Evolutionary conservation across 768 basidiomycete species (phyloP), one percentile per base, ranked within the genome.

Genomic region (Calocera viscosa): DNA sequence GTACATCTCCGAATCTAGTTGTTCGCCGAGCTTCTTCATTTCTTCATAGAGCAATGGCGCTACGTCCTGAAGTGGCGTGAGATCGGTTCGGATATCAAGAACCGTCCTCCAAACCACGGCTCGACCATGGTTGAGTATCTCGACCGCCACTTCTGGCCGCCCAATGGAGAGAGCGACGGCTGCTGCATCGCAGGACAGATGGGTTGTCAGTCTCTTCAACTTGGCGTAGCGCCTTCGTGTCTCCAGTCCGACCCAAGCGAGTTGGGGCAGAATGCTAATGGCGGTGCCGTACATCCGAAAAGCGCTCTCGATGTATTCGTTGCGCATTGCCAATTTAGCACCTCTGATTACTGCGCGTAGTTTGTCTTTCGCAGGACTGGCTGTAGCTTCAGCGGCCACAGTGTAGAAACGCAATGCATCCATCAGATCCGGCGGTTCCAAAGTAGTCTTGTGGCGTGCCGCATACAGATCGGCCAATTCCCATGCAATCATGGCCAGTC

Each of bases 41-140:
- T 35, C 65, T 1, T 38, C 17, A 11, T 69, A 69, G 17, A 70
- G 66, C 16, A 16, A 16, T 14, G 68, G 72, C 72, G 66, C 43
- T 17, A 17, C 24, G 11, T 64, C 47, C 1, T 49, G 40, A 17
- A 74, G 65, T 0, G 66, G 67, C 14, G 69, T 72, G n/a, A 71
- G 24, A 1, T 70, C 69, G 7, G 69, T 66, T 5, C 73, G 69
- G 2, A 73, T 66, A n/a, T 68, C 68, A 10, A 68, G 64, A 5
- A 67, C 26, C 40, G 71, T 71, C 17, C 68, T 63, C 75, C 75
- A 75, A 28, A 74, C 53, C 1, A 75, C 64, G 2, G 70, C 49
- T 8, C 71, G 67, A 8, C 74, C 73, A 24, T 70, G 68, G 53
- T 75, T 74, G 1, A 75, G 67, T 64, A 71, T 64, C 63, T 75